These are phyloP conservation scores for Malassezia slooffiae DNA, from an alignment of 1,284 basidiomycete species.

Conservation along the genomic window DNA sequence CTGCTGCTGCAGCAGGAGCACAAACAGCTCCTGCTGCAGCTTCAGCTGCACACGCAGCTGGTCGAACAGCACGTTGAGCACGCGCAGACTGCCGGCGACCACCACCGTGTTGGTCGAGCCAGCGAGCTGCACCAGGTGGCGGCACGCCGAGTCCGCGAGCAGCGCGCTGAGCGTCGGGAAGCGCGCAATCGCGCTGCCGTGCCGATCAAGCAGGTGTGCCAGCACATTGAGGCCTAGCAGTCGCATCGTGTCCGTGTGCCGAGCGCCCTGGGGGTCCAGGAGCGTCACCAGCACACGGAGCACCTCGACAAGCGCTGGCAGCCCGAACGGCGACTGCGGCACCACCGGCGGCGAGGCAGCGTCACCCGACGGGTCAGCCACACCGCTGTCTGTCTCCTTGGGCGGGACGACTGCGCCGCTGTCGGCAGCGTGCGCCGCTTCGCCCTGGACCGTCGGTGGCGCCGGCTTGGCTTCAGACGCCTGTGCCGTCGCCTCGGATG, in stretches of 20 bases:
- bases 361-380: not conserved
- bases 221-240: slow-evolving; percentile 77
- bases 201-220: slow-evolving; percentile 76
- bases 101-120: slow-evolving; percentile 68
- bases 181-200: slow-evolving; percentile 59
- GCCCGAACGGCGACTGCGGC: slow-evolving; percentile 57
- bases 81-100: slow-evolving; percentile 68
- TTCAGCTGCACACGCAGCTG: slow-evolving; percentile 79
- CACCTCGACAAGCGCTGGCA: slow-evolving; percentile 85
- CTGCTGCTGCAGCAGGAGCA: slow-evolving; percentile 84
- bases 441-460: not conserved
- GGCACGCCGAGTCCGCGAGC: slow-evolving; percentile 79
- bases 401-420: not conserved
- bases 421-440: not conserved
- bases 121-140: slow-evolving; percentile 65
- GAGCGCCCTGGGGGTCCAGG: slow-evolving; percentile 81
- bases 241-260: slow-evolving; percentile 92
- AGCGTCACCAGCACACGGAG: slow-evolving; percentile 88
- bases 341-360: not conserved
- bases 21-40: slow-evolving; percentile 88
- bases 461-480: not conserved
- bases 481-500: slow-evolving; percentile 1
- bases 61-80: slow-evolving; percentile 76
- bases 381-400: not conserved
- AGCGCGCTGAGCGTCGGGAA: slow-evolving; percentile 62